Percentiles rank a stretch among this genome's conserved stretches.
Conservation (phyloP, 768 basidiomycete species). For the Auricularia auricula-judae region DNA sequence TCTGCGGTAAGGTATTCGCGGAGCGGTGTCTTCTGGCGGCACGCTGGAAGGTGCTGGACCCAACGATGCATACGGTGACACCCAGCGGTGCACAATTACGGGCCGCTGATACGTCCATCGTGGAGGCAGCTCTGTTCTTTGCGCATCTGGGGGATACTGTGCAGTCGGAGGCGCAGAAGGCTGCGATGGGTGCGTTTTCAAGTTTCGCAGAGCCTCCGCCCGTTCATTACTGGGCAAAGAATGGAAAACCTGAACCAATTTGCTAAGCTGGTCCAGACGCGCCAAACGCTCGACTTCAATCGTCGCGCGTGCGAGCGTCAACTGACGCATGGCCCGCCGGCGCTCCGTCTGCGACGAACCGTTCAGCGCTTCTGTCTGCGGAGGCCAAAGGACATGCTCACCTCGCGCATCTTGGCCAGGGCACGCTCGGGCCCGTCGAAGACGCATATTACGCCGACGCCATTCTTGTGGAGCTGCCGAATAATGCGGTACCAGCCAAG, state of each 20-base stretch:
- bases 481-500: conserved; percentile 68
- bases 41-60: no score
- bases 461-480: conserved; percentile 45
- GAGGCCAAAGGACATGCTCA: conserved; percentile 17
- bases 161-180: no score
- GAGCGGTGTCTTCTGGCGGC: conserved; percentile 17
- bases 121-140: no score
- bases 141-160: no score
- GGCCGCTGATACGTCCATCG: no score
- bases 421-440: conserved; percentile 67
- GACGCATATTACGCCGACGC: conserved; percentile 57
- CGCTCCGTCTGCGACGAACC: conserved; percentile 36
- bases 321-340: conserved; percentile 30
- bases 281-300: conserved; percentile 49
- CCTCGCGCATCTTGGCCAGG: conserved; percentile 62
- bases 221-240: conserved; percentile 2
- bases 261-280: conserved; percentile 32
- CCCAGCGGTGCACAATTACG: no score
- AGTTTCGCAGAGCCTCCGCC: neutral
- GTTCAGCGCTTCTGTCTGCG: neutral
- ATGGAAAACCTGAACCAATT: conserved; percentile 12
- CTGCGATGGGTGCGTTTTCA: neutral
- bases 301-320: conserved; percentile 38
- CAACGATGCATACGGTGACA: no score
- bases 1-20: conserved; percentile 13